A percentile compares a stretch with the other conserved stretches of the same genome.
phyloP scores from a whole-genome alignment of 140 eudicot species.

The Oenanthe javanica region DNA sequence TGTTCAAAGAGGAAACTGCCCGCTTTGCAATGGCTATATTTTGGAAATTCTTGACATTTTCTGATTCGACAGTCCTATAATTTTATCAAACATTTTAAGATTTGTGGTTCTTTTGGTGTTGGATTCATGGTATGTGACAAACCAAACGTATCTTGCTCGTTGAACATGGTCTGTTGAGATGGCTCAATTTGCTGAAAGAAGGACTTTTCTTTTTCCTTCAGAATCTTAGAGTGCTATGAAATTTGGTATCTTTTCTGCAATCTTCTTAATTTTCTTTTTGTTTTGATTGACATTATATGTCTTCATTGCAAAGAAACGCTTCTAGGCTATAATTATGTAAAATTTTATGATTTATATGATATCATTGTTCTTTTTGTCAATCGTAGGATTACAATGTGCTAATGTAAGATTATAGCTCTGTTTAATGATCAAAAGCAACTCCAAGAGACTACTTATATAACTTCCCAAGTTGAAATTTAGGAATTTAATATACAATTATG shows the following conservation, averaged over 20 bases:
- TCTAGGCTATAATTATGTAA: not conserved
- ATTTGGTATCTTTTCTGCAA: not conserved
- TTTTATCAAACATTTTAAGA: not conserved
- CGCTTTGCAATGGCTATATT: constrained; percentile 69
- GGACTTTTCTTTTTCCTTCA: not conserved
- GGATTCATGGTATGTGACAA: not conserved
- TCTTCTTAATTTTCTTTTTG: not conserved
- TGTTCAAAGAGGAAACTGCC: constrained; percentile 75
- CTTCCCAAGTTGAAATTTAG: too few relatives aligned
- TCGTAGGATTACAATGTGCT: not conserved
- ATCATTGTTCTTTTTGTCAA: not conserved
- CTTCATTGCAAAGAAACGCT: not conserved
- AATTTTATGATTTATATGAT: not conserved
- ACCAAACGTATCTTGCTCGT: not conserved
- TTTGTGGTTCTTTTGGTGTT: not conserved
- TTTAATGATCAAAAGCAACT: too few relatives aligned
- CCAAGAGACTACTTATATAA: too few relatives aligned
- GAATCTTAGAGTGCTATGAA: not conserved
- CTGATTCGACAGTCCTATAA: constrained; percentile 16
- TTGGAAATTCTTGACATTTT: constrained; percentile 90
- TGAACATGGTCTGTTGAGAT: not conserved
- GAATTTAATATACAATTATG: too few relatives aligned
- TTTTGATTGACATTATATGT: not conserved
- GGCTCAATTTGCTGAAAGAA: not conserved
- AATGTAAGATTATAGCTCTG: too few relatives aligned